A percentile compares a stretch with the other conserved stretches of the same genome.
Evolutionary conservation across 139 green algal genomes (phyloP).

Genomic region (Asterochloris erici): DNA sequence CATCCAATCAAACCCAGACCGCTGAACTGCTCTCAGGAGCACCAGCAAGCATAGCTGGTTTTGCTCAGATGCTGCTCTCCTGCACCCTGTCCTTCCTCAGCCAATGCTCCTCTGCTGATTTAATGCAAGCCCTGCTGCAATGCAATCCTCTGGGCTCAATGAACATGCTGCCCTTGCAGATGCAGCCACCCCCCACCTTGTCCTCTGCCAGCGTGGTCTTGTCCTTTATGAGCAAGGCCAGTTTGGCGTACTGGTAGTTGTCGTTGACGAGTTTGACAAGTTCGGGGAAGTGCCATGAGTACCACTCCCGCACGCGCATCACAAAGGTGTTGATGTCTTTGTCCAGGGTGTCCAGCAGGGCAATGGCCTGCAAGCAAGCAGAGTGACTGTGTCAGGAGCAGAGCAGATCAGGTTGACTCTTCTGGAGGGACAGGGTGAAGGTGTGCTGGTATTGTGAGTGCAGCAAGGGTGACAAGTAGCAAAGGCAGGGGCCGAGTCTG

Average conservation of each 20-base stretch:
- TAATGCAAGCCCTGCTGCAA: too few relatives aligned
- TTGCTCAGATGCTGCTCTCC: too few relatives aligned
- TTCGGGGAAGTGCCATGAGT: slow-evolving; percentile 99
- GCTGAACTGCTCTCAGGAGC: too few relatives aligned
- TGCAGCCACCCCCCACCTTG: slow-evolving; percentile 11
- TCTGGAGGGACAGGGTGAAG: too few relatives aligned
- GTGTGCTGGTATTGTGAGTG: too few relatives aligned
- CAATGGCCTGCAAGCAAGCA: slow-evolving; percentile 63
- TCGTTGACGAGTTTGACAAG: slow-evolving; percentile 93
- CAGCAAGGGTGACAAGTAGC: background rate
- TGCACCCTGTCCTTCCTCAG: too few relatives aligned
- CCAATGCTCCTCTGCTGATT: too few relatives aligned
- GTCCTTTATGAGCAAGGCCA: slow-evolving; percentile 84
- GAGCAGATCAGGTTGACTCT: background rate
- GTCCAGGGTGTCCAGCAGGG: slow-evolving; percentile 96
- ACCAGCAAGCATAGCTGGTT: too few relatives aligned
- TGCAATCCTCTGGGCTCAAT: too few relatives aligned
- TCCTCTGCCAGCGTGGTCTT: slow-evolving; percentile 75
- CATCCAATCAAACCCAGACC: too few relatives aligned
- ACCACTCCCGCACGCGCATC: slow-evolving; percentile 99
- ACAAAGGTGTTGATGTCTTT: slow-evolving; percentile 99
- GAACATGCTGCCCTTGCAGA: too few relatives aligned
- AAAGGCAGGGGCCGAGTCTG: background rate
- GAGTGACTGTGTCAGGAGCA: slow-evolving; percentile 39
- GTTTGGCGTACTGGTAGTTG: slow-evolving; percentile 94